These are phyloP conservation scores for Drechslera avenae DNA, from an alignment of 2,329 filamentous ascomycete species.

Conservation along the genomic window DNA sequence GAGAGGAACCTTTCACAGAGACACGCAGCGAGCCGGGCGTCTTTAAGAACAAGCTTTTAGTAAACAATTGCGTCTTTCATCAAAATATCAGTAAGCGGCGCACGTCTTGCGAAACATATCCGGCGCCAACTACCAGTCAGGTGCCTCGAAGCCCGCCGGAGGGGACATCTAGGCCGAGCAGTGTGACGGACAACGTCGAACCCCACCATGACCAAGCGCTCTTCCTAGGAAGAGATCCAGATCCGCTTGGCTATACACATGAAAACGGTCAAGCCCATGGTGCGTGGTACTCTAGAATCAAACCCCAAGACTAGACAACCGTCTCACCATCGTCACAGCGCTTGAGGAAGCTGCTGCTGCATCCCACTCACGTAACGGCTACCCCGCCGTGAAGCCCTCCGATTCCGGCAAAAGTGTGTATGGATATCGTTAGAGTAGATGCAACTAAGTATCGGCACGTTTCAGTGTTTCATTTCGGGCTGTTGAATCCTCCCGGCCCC, in stretches of 20 bases:
- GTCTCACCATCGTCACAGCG: constrained; percentile 29
- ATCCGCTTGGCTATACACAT: not conserved
- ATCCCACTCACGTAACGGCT: constrained; percentile 15
- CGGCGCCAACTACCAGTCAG: constrained; percentile 29
- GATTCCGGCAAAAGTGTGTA: constrained; percentile 21
- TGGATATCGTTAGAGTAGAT: constrained; percentile 23
- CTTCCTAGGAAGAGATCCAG: not conserved
- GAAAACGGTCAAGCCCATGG: too few relatives aligned
- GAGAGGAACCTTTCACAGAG: constrained; percentile 23
- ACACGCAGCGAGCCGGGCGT: constrained; percentile 21
- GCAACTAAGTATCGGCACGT: constrained; percentile 21
- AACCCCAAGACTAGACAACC: constrained; percentile 4
- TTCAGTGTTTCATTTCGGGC: constrained; percentile 15
- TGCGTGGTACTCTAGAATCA: too few relatives aligned
- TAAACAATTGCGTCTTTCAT: constrained; percentile 32
- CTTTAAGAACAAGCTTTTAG: constrained; percentile 24
- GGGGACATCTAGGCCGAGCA: constrained; percentile 30
- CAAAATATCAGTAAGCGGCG: constrained; percentile 44
- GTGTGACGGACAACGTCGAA: constrained; percentile 17
- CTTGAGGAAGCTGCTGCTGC: constrained; percentile 5
- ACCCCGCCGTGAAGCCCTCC: constrained; percentile 29
- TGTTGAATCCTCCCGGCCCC: constrained; percentile 23
- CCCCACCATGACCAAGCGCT: constrained; percentile 29
- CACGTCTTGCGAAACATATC: constrained; percentile 41
- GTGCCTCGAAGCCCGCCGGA: constrained; percentile 29